Base-by-base conservation (phyloP, 169 alveolate genomes). In the Toxoplasma gondii region DNA sequence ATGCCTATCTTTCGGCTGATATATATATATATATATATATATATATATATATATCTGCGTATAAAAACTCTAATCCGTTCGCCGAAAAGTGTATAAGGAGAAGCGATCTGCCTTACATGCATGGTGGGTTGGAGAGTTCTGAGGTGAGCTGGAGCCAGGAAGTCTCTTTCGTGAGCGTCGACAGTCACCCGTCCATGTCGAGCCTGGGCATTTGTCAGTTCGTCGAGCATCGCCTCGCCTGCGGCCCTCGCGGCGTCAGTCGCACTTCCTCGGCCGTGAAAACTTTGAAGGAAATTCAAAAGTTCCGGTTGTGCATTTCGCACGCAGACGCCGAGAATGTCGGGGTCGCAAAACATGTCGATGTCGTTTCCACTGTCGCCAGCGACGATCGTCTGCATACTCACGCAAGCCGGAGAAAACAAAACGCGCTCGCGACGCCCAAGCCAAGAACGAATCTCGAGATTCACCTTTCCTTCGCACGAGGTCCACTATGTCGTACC, bases 351-450 rank as follows among this genome's bases (percentile, higher is more conserved):
- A 49, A 95, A 95, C 97, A 95, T 95, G 44, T 92, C 95, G 67
- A 94, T 91, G 93, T 95, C 97, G 88, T 95, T 95, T 49, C 97
- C 97, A 34, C 95, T 91, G 88, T 95, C 97, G 58, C 97, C 97
- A 7, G 96, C 94, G 31, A 95, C 96, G 67, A 95, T 49, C 54
- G 94, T 91, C 90, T 91, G 45, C 80, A 86, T 16, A 82, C 43
- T 27, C 53, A 49, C 45, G 93, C 95, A 82, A 12, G 22, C 58
- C 58, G 9, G 49, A n/a, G 36, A 27, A 36, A n/a, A 4, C 27
- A 38, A 5, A 80, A 58, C 70, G 24, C n/a, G 70, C 16, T 24
- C 70, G 24, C n/a, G n/a, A 24, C 70, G 24, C 24, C 70, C 16
- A 58, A 16, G 24, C n/a, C 70, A 58, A 24, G 24, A 58, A 24